These are phyloP conservation scores for Lolium multiflorum DNA, from an alignment of 176 grass and related monocot genomes.

Conservation along the genomic window DNA sequence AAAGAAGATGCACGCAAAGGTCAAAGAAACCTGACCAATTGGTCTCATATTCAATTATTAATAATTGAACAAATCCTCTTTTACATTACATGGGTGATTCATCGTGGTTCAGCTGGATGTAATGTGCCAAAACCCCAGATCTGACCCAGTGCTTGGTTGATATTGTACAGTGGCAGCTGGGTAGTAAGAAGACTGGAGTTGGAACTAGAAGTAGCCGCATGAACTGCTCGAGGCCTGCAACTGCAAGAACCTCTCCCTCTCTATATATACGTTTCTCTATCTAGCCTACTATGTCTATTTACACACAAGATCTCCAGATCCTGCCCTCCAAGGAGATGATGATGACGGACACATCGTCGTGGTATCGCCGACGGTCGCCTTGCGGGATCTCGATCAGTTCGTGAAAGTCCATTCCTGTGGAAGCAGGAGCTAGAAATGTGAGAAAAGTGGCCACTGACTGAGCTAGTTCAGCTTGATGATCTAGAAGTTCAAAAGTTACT, in stretches of 20 bases:
- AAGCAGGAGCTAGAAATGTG: constrained; percentile 34
- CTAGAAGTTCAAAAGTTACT: constrained; percentile 43
- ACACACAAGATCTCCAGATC: constrained; percentile 96
- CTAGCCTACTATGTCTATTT: constrained; percentile 68
- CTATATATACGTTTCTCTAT: constrained; percentile 56
- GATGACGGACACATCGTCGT: constrained; percentile 92
- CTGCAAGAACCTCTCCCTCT: constrained; percentile 44
- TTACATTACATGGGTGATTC: constrained; percentile 46
- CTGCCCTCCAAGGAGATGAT: constrained; percentile 94
- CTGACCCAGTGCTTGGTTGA: constrained; percentile 39
- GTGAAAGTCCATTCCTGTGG: constrained; percentile 90
- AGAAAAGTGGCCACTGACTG: constrained; percentile 23
- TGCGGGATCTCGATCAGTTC: constrained; percentile 96
- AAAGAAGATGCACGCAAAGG: constrained; percentile 25
- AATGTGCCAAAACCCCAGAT: constrained; percentile 30
- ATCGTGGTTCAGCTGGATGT: constrained; percentile 36
- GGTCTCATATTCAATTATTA: constrained; percentile 49
- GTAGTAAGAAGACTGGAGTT: constrained; percentile 22
- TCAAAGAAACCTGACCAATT: constrained; percentile 64
- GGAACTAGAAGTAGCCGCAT: constrained; percentile 38
- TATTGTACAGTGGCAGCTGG: constrained; percentile 55
- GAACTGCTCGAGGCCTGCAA: constrained; percentile 37
- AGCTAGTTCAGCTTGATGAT: constrained; percentile 29
- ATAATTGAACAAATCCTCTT: constrained; percentile 60
- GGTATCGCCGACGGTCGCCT: constrained; percentile 83